phyloP scores from a whole-genome alignment of 2,329 filamentous ascomycete genomes.

The Thelonectria rubi region DNA sequence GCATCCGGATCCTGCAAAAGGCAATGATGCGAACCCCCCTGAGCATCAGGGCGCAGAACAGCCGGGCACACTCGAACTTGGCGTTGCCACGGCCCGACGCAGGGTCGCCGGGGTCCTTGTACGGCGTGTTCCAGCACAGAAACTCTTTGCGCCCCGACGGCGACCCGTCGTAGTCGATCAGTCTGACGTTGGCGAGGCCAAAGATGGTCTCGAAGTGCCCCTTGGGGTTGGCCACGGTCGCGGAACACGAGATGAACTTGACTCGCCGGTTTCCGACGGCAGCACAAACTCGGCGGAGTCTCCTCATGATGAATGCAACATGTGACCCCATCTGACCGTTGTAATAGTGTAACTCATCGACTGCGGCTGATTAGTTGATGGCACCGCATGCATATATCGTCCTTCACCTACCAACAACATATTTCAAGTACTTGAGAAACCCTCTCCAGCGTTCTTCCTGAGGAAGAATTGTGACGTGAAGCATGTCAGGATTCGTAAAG shows the following conservation, averaged over 20 bases:
- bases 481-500: constrained; percentile 98
- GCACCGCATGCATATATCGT: too few relatives aligned
- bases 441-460: constrained; percentile 90
- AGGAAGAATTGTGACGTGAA: constrained; percentile 92
- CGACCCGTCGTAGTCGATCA: constrained; percentile 92
- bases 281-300: constrained; percentile 86
- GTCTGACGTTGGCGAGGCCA: constrained; percentile 79
- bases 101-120: constrained; percentile 86
- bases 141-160: constrained; percentile 93
- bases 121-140: constrained; percentile 97
- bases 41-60: constrained; percentile 90
- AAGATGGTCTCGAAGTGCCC: constrained; percentile 96
- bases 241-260: constrained; percentile 94
- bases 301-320: constrained; percentile 92
- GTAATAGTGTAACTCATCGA: constrained; percentile 94
- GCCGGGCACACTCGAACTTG: constrained; percentile 83
- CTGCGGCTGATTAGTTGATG: constrained; percentile 45
- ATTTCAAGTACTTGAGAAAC: constrained; percentile 88
- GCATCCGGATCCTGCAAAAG: constrained; percentile 87
- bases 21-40: constrained; percentile 91
- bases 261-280: constrained; percentile 86
- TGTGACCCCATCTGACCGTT: constrained; percentile 95
- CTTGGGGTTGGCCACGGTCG: constrained; percentile 91
- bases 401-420: constrained; percentile 72
- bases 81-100: constrained; percentile 86